phyloP scores from a whole-genome alignment of 2,329 filamentous ascomycete species.

The Penicillium digitatum region DNA sequence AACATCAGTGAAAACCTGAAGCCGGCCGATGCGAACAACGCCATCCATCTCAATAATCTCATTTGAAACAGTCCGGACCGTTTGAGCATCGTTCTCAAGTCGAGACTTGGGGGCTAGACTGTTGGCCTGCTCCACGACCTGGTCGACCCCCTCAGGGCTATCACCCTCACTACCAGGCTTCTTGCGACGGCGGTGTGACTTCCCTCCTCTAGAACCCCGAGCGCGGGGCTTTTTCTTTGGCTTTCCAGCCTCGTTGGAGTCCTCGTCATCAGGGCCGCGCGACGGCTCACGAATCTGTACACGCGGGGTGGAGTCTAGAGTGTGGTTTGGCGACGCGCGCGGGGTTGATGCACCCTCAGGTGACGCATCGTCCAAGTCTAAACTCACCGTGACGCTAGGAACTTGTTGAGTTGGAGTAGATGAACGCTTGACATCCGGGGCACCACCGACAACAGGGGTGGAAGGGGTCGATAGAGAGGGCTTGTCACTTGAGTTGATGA shows the following conservation, averaged over 20 bases:
- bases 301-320: constrained; percentile 28
- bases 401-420: constrained; percentile 21
- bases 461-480: constrained; percentile 37
- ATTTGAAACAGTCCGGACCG: constrained; percentile 51
- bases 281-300: constrained; percentile 42
- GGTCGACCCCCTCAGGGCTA: constrained; percentile 55
- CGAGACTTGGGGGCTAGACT: constrained; percentile 40
- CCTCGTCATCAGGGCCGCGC: constrained; percentile 32
- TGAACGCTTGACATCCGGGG: constrained; percentile 27
- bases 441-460: constrained; percentile 32
- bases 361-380: constrained; percentile 24
- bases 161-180: constrained; percentile 55
- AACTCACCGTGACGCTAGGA: constrained; percentile 32
- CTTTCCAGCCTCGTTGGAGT: constrained; percentile 37
- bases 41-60: constrained; percentile 59
- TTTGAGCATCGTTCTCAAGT: constrained; percentile 60
- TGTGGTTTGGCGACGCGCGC: constrained; percentile 23
- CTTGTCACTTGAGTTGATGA: constrained; percentile 40
- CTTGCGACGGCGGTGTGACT: constrained; percentile 55
- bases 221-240: constrained; percentile 65
- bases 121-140: constrained; percentile 56
- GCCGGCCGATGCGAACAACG: constrained; percentile 56
- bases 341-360: constrained; percentile 29
- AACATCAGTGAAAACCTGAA: constrained; percentile 57
- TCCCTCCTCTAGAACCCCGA: constrained; percentile 67